Conservation (phyloP, 2,329 filamentous ascomycete species). For the Penicillium sp. region DNA sequence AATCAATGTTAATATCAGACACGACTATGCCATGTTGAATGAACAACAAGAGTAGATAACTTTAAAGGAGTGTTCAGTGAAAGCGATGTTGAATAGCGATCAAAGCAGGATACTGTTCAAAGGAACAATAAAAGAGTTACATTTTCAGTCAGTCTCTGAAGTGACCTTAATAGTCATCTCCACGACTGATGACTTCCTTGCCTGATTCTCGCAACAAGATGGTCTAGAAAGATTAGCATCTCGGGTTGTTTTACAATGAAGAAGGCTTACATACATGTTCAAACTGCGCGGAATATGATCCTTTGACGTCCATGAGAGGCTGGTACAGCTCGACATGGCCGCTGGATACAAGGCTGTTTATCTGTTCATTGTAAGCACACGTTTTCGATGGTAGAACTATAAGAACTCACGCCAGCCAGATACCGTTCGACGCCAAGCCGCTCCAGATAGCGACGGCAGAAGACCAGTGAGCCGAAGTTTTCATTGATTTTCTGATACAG, state of each 20-base stretch:
- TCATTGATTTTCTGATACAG: slow-evolving; percentile 59
- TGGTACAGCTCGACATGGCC: slow-evolving; percentile 58
- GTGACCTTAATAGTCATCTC: slow-evolving; percentile 49
- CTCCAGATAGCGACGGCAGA: slow-evolving; percentile 62
- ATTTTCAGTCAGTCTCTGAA: not conserved
- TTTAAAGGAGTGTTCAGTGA: not conserved
- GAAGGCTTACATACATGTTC: slow-evolving; percentile 50
- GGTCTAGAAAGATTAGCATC: slow-evolving; percentile 39
- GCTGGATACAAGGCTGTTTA: slow-evolving; percentile 57
- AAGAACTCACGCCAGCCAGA: slow-evolving; percentile 51
- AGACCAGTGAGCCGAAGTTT: slow-evolving; percentile 62
- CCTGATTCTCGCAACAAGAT: slow-evolving; percentile 45
- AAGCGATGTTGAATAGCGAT: not conserved
- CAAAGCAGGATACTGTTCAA: not conserved
- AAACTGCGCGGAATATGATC: slow-evolving; percentile 64
- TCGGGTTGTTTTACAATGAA: slow-evolving; percentile 1
- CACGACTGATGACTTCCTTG: slow-evolving; percentile 55
- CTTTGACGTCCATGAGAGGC: slow-evolving; percentile 57
- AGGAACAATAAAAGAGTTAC: not conserved
- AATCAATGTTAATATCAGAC: not conserved
- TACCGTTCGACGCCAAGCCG: slow-evolving; percentile 62
- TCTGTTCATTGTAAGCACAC: slow-evolving; percentile 33
- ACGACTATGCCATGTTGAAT: slow-evolving; percentile 3
- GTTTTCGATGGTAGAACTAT: not conserved
- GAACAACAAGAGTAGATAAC: not conserved